Evolutionary conservation across 1,284 basidiomycete genomes (phyloP).

Genomic region (Cutaneotrichosporon sp.): DNA sequence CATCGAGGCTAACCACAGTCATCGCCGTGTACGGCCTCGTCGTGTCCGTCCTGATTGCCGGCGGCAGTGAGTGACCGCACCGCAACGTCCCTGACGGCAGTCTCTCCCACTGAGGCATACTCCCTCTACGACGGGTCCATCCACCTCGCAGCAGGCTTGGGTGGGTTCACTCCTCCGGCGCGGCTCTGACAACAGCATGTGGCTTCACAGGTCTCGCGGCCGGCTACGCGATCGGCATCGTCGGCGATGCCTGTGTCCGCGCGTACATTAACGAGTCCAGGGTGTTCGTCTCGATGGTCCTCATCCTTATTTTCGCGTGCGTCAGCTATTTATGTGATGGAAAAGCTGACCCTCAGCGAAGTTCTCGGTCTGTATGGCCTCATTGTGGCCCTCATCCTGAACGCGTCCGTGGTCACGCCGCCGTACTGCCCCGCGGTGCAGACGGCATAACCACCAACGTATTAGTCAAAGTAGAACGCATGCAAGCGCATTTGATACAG

Average conservation of each 20-base stretch:
- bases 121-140: constrained; percentile 78
- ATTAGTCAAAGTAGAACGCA: constrained; percentile 8
- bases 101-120: constrained; percentile 54
- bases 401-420: constrained; percentile 43
- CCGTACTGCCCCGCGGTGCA: constrained; percentile 14
- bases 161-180: constrained; percentile 14
- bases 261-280: constrained; percentile 55
- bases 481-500: not conserved
- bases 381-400: constrained; percentile 56
- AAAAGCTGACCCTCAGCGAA: constrained; percentile 22
- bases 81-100: constrained; percentile 50
- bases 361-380: constrained; percentile 54
- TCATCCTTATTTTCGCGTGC: constrained; percentile 53
- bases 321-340: constrained; percentile 1
- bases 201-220: constrained; percentile 74
- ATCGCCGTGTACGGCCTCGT: constrained; percentile 56
- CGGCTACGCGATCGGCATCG: constrained; percentile 93
- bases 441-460: too few species aligned
- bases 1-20: constrained; percentile 27
- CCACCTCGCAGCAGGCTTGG: constrained; percentile 88
- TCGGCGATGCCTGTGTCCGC: constrained; percentile 73
- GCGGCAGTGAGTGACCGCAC: constrained; percentile 52
- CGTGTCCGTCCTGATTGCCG: constrained; percentile 62
- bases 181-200: constrained; percentile 11
- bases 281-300: constrained; percentile 72